A percentile compares a stretch with the other conserved stretches of the same genome.
phyloP scores from a whole-genome alignment of 345 rosid genomes.

The Syzygium oleosum region DNA sequence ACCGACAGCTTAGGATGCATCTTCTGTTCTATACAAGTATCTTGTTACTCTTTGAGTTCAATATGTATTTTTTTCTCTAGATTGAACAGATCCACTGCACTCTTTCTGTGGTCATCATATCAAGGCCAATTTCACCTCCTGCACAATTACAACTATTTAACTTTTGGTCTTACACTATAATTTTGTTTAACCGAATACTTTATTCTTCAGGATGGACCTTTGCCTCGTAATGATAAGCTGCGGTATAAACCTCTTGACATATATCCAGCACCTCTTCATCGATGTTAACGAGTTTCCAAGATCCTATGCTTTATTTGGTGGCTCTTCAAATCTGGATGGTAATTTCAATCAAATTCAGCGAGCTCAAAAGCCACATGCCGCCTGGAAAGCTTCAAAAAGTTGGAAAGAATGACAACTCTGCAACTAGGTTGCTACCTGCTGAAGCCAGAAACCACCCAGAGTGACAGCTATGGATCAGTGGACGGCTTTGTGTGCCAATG shows the following conservation, averaged over 20 bases:
- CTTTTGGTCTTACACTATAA: not conserved
- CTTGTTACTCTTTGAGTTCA: not conserved
- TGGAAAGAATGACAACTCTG: not conserved
- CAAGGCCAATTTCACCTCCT: not conserved
- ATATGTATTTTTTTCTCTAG: not conserved
- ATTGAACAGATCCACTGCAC: not conserved
- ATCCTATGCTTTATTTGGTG: not conserved
- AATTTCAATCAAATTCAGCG: not conserved
- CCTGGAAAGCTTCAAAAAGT: not conserved
- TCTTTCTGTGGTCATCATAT: not conserved
- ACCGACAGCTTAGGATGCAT: not conserved
- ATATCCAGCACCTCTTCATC: slow-evolving; percentile 76
- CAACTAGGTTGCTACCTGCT: not conserved
- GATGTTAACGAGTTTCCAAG: slow-evolving; percentile 22
- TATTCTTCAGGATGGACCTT: slow-evolving; percentile 54
- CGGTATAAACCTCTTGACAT: slow-evolving; percentile 69
- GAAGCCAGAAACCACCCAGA: not conserved
- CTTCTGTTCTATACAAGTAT: not conserved
- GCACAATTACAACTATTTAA: not conserved
- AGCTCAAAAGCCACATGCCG: not conserved
- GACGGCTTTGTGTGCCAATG: not conserved
- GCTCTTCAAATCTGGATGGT: not conserved
- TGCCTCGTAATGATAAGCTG: slow-evolving; percentile 56
- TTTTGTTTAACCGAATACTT: not conserved
- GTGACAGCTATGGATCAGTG: not conserved